phyloP scores from a whole-genome alignment of 2,329 filamentous ascomycete species.

The Penicillium sp. region DNA sequence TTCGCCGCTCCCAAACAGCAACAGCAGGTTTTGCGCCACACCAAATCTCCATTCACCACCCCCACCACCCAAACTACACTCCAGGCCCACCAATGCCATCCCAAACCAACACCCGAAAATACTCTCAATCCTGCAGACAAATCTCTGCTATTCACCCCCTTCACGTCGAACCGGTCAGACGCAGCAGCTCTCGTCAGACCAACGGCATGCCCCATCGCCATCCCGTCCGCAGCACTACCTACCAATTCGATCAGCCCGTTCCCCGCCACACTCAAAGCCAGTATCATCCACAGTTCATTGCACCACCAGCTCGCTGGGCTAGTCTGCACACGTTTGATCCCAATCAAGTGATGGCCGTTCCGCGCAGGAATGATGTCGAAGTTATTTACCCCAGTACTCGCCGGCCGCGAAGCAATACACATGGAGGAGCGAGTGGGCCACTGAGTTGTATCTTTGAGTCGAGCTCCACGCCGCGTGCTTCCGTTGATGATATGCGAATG shows the following conservation, averaged over 20 bases:
- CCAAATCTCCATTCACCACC: slow-evolving; percentile 24
- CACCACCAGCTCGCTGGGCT: slow-evolving; percentile 18
- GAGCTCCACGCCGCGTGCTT: slow-evolving; percentile 16
- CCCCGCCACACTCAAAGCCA: slow-evolving; percentile 32
- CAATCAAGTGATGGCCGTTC: slow-evolving; percentile 20
- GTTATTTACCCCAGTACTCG: slow-evolving; percentile 37
- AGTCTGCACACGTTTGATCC: slow-evolving; percentile 23
- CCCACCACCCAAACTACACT: slow-evolving; percentile 28
- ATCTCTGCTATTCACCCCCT: slow-evolving; percentile 4
- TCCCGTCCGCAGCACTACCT: slow-evolving; percentile 18
- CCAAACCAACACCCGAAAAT: slow-evolving; percentile 14
- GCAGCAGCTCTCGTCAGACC: slow-evolving; percentile 5
- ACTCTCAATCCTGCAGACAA: slow-evolving; percentile 16
- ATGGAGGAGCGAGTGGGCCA: slow-evolving; percentile 22
- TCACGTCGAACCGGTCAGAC: slow-evolving; percentile 10
- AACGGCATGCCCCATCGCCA: slow-evolving; percentile 2
- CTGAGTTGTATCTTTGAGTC: slow-evolving; percentile 35
- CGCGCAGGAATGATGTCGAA: slow-evolving; percentile 34
- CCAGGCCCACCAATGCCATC: slow-evolving; percentile 9
- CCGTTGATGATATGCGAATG: slow-evolving; percentile 24
- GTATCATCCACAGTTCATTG: slow-evolving; percentile 22
- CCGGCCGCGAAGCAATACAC: slow-evolving; percentile 35
- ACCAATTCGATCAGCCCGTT: slow-evolving; percentile 27
- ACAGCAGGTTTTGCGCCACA: slow-evolving; percentile 11
- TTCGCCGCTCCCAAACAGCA: slow-evolving; percentile 27